These are phyloP conservation scores for Cladosporium austrohemisphaericum DNA, from an alignment of 2,329 filamentous ascomycete species.

Conservation along the genomic window DNA sequence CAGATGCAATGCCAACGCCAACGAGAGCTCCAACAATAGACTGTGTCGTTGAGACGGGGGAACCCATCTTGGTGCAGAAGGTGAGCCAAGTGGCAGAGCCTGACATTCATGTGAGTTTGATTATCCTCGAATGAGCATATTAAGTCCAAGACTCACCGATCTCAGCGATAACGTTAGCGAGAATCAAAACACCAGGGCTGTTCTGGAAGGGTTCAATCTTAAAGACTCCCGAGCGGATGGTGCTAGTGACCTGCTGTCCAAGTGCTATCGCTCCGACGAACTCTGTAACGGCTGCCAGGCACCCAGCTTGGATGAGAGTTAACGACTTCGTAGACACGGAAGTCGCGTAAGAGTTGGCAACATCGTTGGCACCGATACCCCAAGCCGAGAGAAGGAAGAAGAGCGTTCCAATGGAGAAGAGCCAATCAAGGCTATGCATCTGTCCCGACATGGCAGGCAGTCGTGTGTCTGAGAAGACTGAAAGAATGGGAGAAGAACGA, in stretches of 20 bases:
- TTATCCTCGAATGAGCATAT: background rate
- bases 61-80: constrained; percentile 47
- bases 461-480: background rate
- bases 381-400: constrained; percentile 63
- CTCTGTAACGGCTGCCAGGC: constrained; percentile 44
- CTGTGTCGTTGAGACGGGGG: constrained; percentile 57
- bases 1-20: constrained; percentile 53
- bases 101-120: background rate
- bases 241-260: constrained; percentile 51
- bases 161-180: constrained; percentile 57
- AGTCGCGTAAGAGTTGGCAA: constrained; percentile 50
- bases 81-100: constrained; percentile 52
- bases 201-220: constrained; percentile 42
- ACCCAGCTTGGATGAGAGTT: constrained; percentile 47
- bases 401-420: constrained; percentile 60
- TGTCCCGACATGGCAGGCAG: background rate
- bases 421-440: background rate
- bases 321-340: constrained; percentile 47
- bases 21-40: constrained; percentile 55
- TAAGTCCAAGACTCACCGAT: constrained; percentile 25
- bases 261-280: constrained; percentile 51
- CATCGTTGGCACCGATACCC: constrained; percentile 41
- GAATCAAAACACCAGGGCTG: constrained; percentile 52
- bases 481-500: background rate
- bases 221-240: constrained; percentile 56